Conservation (phyloP, 2,329 filamentous ascomycete species). For the Penicillium sp. region DNA sequence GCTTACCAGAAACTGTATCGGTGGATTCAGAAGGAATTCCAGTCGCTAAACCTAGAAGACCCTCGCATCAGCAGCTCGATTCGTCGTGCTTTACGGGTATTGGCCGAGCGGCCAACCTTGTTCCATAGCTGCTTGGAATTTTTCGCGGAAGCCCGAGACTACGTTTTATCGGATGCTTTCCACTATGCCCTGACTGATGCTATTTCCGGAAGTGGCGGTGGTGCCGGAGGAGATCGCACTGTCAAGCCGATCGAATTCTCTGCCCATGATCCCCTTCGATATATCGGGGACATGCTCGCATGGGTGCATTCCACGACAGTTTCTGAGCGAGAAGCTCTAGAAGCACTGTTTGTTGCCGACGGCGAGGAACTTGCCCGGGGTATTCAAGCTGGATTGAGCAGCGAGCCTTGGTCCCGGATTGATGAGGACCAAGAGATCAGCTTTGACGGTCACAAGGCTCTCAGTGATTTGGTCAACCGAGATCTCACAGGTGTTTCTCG, state of each 20-base stretch:
- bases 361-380: constrained; percentile 85
- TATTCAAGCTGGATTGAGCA: constrained; percentile 77
- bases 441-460: constrained; percentile 80
- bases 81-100: constrained; percentile 77
- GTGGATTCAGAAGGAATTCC: constrained; percentile 94
- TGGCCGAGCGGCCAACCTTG: constrained; percentile 85
- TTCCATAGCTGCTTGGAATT: constrained; percentile 94
- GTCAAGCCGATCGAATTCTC: constrained; percentile 92
- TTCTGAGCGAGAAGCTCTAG: constrained; percentile 88
- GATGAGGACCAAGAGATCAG: constrained; percentile 61
- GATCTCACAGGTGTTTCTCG: constrained; percentile 80
- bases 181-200: constrained; percentile 83
- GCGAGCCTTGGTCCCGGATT: constrained; percentile 77
- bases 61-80: constrained; percentile 88
- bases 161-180: constrained; percentile 85
- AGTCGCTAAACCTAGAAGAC: constrained; percentile 88
- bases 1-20: constrained; percentile 95
- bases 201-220: constrained; percentile 46
- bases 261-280: constrained; percentile 88
- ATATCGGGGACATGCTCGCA: constrained; percentile 95
- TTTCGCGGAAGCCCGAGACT: constrained; percentile 87
- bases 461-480: constrained; percentile 84
- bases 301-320: constrained; percentile 96
- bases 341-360: constrained; percentile 87
- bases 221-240: constrained; percentile 62